These are phyloP conservation scores for Nemania abortiva DNA, from an alignment of 2,329 filamentous ascomycete species.

Conservation along the genomic window DNA sequence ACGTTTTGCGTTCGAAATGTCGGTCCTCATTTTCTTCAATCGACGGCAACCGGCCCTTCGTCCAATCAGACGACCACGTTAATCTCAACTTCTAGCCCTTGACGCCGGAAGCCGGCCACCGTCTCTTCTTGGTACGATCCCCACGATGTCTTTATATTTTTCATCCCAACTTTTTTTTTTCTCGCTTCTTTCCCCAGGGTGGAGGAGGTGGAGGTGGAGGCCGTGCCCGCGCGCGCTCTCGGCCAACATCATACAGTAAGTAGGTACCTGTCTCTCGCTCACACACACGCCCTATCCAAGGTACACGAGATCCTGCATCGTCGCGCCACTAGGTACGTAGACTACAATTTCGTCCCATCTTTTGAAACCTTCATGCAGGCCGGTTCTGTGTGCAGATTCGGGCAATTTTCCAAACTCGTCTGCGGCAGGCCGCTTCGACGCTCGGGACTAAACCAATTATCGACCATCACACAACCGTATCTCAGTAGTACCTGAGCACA, in stretches of 20 bases:
- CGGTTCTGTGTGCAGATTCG: conserved; percentile 39
- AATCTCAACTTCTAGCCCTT: conserved; percentile 40
- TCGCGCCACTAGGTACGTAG: conserved; percentile 18
- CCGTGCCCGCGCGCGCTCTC: conserved; percentile 10
- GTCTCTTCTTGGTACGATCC: conserved; percentile 36
- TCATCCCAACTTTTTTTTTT: conserved; percentile 21
- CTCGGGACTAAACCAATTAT: conserved; percentile 35
- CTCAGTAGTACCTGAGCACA: conserved; percentile 13
- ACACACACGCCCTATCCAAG: conserved; percentile 23
- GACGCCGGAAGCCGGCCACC: conserved; percentile 46
- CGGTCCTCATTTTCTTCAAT: conserved; percentile 48
- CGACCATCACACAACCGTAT: conserved; percentile 30
- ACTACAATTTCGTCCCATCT: conserved; percentile 36
- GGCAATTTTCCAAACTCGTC: conserved; percentile 44
- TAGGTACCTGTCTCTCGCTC: conserved; percentile 12
- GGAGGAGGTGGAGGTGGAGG: conserved; percentile 20
- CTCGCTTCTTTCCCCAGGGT: conserved; percentile 14
- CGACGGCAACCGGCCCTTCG: conserved; percentile 31
- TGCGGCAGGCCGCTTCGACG: conserved; percentile 33
- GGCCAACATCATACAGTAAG: not conserved
- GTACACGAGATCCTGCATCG: conserved; percentile 33
- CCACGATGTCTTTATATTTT: conserved; percentile 28
- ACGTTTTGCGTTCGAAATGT: conserved; percentile 48
- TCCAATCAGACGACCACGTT: conserved; percentile 42
- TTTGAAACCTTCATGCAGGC: conserved; percentile 38